Percentiles rank a stretch among this genome's conserved stretches.
Evolutionary conservation across 2,329 filamentous ascomycete species (phyloP).

Genomic region (Chaetomiaceae sp.): DNA sequence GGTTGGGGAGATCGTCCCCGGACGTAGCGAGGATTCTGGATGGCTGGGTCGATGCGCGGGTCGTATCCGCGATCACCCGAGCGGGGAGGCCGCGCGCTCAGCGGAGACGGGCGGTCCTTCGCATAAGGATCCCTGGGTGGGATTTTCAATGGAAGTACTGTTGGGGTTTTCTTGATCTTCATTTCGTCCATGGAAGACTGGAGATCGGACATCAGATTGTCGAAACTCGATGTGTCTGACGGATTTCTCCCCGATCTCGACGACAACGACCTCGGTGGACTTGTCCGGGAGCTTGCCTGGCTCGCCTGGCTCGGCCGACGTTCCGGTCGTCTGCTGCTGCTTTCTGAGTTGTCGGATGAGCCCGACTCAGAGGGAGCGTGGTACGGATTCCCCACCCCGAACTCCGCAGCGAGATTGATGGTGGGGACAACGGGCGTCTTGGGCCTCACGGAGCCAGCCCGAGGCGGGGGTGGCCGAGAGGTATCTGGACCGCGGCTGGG

Average conservation of each 20-base stretch:
- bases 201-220: constrained; percentile 50
- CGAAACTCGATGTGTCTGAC: constrained; percentile 42
- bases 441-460: constrained; percentile 42
- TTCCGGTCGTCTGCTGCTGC: constrained; percentile 33
- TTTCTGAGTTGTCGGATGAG: constrained; percentile 58
- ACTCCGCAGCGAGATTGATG: constrained; percentile 54
- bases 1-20: constrained; percentile 23
- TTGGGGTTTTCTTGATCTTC: constrained; percentile 25
- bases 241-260: constrained; percentile 32
- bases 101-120: constrained; percentile 25
- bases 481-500: constrained; percentile 45
- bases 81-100: constrained; percentile 20
- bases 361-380: constrained; percentile 59
- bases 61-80: constrained; percentile 26
- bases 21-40: constrained; percentile 23
- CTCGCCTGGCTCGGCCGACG: constrained; percentile 48
- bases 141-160: constrained; percentile 18
- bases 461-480: constrained; percentile 47
- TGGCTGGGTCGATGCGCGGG: constrained; percentile 33
- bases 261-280: constrained; percentile 41
- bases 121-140: constrained; percentile 19
- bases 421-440: constrained; percentile 32
- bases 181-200: constrained; percentile 44
- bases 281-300: constrained; percentile 55
- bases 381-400: constrained; percentile 57